Evolutionary conservation across 1,284 basidiomycete species (phyloP).

Genomic region (Boletus sp.): DNA sequence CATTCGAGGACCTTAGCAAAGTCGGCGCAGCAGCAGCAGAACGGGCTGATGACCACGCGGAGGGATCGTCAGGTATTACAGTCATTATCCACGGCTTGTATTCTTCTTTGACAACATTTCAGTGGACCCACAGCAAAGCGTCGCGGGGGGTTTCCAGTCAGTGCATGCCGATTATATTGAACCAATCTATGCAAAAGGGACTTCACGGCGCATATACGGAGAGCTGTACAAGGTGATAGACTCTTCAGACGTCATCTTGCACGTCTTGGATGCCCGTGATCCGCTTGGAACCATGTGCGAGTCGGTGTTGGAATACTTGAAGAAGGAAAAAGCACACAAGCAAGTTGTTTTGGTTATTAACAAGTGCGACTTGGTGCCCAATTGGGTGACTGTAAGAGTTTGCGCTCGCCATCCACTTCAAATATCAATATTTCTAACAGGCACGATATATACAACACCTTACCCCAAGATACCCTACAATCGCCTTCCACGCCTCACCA

Average conservation of each 20-base stretch:
- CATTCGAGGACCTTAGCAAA: conserved; percentile 83
- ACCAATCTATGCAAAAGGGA: conserved; percentile 89
- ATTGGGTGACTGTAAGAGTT: conserved; percentile 91
- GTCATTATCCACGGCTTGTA: conserved; percentile 21
- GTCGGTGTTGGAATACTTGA: conserved; percentile 90
- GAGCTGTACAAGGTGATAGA: conserved; percentile 99
- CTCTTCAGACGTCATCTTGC: conserved; percentile 94
- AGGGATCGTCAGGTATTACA: conserved; percentile 16
- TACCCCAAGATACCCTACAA: conserved; percentile 90
- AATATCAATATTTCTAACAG: conserved; percentile 40
- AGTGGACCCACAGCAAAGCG: conserved; percentile 16
- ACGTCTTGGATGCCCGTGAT: conserved; percentile 95
- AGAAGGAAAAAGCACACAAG: conserved; percentile 97
- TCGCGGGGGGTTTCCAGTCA: conserved; percentile 38
- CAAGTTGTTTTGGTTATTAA: conserved; percentile 96
- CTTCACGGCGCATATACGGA: conserved; percentile 92
- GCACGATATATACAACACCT: conserved; percentile 97
- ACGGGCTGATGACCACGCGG: conserved; percentile 6
- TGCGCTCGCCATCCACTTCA: background rate
- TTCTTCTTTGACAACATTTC: conserved; percentile 3
- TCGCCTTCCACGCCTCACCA: conserved; percentile 98
- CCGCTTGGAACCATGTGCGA: conserved; percentile 96
- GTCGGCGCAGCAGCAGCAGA: conserved; percentile 46
- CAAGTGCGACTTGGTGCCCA: conserved; percentile 98
- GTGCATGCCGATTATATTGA: conserved; percentile 77